phyloP scores from a whole-genome alignment of 1,284 basidiomycete species.

The Malassezia pachydermatis region DNA sequence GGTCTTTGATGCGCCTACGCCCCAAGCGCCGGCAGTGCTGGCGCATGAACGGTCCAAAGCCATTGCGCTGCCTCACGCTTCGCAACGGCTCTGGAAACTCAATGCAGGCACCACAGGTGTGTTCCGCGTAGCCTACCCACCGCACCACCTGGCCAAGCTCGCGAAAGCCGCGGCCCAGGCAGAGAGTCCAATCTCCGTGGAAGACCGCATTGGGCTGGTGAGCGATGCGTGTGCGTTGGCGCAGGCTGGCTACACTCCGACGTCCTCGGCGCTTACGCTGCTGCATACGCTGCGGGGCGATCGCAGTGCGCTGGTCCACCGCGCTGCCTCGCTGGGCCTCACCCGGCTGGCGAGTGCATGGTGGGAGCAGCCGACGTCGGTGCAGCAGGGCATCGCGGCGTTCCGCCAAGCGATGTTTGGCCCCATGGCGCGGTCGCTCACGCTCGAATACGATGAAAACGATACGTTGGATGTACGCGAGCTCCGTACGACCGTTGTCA shows the following conservation, averaged over 20 bases:
- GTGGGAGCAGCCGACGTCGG: slow-evolving; percentile 67
- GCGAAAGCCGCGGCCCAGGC: slow-evolving; percentile 65
- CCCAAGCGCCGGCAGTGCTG: too few species aligned
- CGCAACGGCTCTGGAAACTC: slow-evolving; percentile 62
- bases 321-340: slow-evolving; percentile 25
- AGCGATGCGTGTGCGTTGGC: slow-evolving; percentile 70
- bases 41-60: slow-evolving; percentile 59
- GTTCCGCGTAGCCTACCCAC: slow-evolving; percentile 78
- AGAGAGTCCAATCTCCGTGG: slow-evolving; percentile 61
- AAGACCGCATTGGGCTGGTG: slow-evolving; percentile 77
- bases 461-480: slow-evolving; percentile 67
- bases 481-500: slow-evolving; percentile 67
- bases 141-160: slow-evolving; percentile 68
- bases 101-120: slow-evolving; percentile 82
- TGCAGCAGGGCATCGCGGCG: slow-evolving; percentile 49
- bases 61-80: slow-evolving; percentile 58
- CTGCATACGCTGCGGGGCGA: slow-evolving; percentile 58
- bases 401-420: slow-evolving; percentile 57
- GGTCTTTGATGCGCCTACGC: slow-evolving; percentile 53
- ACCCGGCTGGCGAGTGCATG: slow-evolving; percentile 55
- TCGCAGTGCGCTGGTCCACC: slow-evolving; percentile 36
- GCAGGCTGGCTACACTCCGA: slow-evolving; percentile 65
- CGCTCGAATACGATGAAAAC: slow-evolving; percentile 62
- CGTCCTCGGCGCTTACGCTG: slow-evolving; percentile 66
- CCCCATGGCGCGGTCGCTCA: slow-evolving; percentile 68